A percentile compares a stretch with the other conserved stretches of the same genome.
phyloP scores from a whole-genome alignment of 345 rosid species.

The Raphanus raphanistrum region DNA sequence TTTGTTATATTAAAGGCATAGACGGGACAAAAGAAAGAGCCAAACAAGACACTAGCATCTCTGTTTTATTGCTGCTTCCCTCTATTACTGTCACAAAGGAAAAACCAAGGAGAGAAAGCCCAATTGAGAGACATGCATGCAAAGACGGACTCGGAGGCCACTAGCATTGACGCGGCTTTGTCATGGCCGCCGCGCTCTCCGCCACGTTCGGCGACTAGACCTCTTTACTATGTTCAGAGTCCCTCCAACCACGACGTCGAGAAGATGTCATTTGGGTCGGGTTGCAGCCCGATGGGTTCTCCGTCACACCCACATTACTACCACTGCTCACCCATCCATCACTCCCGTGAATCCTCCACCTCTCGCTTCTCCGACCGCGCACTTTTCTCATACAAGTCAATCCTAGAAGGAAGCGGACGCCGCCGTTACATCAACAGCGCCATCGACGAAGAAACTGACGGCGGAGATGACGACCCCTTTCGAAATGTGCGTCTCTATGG shows the following conservation, averaged over 20 bases:
- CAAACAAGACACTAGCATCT: constrained; percentile 10
- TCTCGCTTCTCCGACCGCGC: constrained; percentile 73
- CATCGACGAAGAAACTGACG: constrained; percentile 42
- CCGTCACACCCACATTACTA: constrained; percentile 75
- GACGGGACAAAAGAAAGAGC: background rate
- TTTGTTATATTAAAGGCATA: background rate
- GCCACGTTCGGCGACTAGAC: constrained; percentile 48
- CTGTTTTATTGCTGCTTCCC: constrained; percentile 28
- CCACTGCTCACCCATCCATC: constrained; percentile 90
- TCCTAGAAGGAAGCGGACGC: constrained; percentile 35
- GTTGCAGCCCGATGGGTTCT: constrained; percentile 67
- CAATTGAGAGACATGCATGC: constrained; percentile 59
- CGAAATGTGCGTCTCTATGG: constrained; percentile 59
- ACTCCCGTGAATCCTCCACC: constrained; percentile 93
- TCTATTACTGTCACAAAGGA: background rate
- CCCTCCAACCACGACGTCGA: constrained; percentile 94
- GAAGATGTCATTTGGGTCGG: constrained; percentile 94
- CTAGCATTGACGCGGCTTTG: constrained; percentile 66
- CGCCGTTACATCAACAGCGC: constrained; percentile 31
- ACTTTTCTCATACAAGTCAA: constrained; percentile 59
- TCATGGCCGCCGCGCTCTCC: constrained; percentile 67
- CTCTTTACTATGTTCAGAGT: constrained; percentile 89
- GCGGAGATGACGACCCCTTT: constrained; percentile 25
- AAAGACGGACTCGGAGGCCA: constrained; percentile 88
- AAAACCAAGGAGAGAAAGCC: background rate